These are phyloP conservation scores for Cystobasidium tubakii DNA, from an alignment of 768 basidiomycete genomes.

Conservation along the genomic window DNA sequence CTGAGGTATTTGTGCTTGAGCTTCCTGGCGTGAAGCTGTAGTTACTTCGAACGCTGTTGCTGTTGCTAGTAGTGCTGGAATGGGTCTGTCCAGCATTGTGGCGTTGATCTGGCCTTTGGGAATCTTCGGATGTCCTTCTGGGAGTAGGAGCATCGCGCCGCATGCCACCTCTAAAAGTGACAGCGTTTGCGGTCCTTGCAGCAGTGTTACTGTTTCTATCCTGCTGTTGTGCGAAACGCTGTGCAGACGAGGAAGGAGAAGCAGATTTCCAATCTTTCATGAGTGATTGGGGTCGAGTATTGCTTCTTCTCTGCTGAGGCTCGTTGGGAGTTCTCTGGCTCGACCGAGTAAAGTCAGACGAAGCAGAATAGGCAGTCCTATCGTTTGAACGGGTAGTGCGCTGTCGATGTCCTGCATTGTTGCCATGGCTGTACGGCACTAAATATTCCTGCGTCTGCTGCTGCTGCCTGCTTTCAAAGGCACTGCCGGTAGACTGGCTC, in stretches of 20 bases:
- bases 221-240: not conserved
- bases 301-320: not conserved
- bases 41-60: not conserved
- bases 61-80: not conserved
- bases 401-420: not conserved
- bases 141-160: not conserved
- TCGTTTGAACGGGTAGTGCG: not conserved
- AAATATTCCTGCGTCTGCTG: not conserved
- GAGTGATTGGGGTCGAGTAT: not conserved
- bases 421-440: too few relatives aligned
- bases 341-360: too few relatives aligned
- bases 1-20: not conserved
- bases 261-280: constrained; percentile 13
- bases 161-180: not conserved
- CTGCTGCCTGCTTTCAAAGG: not conserved
- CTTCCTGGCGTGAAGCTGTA: not conserved
- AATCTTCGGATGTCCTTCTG: not conserved
- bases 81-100: not conserved
- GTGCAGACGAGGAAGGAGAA: not conserved
- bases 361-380: not conserved
- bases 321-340: too few relatives aligned
- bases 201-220: not conserved
- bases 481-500: not conserved
- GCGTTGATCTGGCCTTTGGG: not conserved
- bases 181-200: not conserved